Percentiles rank a stretch among this genome's conserved stretches.
Evolutionary conservation across 345 rosid species (phyloP).

Genomic region (Salix purpurea): DNA sequence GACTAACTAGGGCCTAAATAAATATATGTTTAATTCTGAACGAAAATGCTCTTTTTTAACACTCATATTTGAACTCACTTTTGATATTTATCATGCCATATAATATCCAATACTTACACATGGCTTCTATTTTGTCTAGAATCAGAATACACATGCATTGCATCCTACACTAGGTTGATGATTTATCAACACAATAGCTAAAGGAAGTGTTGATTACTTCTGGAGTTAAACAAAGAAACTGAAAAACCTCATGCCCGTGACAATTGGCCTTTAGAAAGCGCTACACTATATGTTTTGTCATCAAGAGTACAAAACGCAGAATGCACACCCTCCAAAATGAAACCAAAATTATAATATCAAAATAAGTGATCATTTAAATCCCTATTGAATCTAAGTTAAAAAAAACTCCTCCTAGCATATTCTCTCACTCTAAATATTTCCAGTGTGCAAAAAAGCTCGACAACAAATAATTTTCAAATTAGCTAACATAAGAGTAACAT

Average conservation of each 20-base stretch:
- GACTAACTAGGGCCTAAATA: no score
- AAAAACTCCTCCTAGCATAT: no score
- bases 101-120: neutral
- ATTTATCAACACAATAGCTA: neutral
- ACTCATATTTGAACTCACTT: no score
- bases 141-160: neutral
- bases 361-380: no score
- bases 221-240: neutral
- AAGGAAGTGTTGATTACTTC: neutral
- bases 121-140: neutral
- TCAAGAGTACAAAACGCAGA: no score
- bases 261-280: neutral
- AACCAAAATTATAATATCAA: no score
- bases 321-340: no score
- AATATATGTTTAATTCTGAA: no score
- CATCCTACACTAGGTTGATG: neutral
- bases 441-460: neutral
- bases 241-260: neutral
- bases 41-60: neutral
- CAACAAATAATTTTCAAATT: neutral
- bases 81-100: no score
- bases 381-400: no score
- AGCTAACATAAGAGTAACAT: constrained; percentile 10
- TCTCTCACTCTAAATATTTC: no score
- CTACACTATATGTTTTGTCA: neutral